A percentile compares a stretch with the other conserved stretches of the same genome.
These are phyloP conservation scores for Xylaria sp. DNA, from an alignment of 2,329 filamentous ascomycete genomes.

Conservation along the genomic window DNA sequence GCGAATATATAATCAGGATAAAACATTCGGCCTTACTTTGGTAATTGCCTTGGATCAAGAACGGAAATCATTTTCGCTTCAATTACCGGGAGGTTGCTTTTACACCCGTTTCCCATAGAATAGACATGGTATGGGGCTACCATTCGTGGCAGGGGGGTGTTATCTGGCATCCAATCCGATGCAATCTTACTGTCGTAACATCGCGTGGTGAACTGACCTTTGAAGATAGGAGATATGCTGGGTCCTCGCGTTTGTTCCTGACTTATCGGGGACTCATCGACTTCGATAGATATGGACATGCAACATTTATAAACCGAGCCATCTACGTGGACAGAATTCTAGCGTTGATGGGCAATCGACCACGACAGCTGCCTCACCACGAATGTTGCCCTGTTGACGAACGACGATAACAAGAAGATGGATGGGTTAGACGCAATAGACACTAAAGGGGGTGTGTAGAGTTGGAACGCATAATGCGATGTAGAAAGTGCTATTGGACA, in stretches of 20 bases:
- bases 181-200: conserved; percentile 17
- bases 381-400: neutral
- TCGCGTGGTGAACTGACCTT: conserved; percentile 4
- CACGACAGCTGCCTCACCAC: neutral
- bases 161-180: conserved; percentile 2
- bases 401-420: neutral
- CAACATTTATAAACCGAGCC: too few relatives aligned
- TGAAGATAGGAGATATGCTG: conserved; percentile 6
- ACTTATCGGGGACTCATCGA: neutral
- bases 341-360: neutral
- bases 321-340: too few relatives aligned
- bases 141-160: conserved; percentile 9
- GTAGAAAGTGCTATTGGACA: neutral
- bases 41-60: neutral
- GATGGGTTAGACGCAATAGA: neutral
- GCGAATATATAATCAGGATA: conserved; percentile 4
- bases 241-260: neutral
- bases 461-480: neutral
- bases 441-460: neutral
- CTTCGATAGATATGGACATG: neutral
- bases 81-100: conserved; percentile 1
- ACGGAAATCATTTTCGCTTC: neutral
- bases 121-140: neutral
- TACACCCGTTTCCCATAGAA: neutral
- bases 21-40: neutral